A percentile compares a stretch with the other conserved stretches of the same genome.
Evolutionary conservation across 768 basidiomycete genomes (phyloP).

Genomic region (Lyophyllum decastes): DNA sequence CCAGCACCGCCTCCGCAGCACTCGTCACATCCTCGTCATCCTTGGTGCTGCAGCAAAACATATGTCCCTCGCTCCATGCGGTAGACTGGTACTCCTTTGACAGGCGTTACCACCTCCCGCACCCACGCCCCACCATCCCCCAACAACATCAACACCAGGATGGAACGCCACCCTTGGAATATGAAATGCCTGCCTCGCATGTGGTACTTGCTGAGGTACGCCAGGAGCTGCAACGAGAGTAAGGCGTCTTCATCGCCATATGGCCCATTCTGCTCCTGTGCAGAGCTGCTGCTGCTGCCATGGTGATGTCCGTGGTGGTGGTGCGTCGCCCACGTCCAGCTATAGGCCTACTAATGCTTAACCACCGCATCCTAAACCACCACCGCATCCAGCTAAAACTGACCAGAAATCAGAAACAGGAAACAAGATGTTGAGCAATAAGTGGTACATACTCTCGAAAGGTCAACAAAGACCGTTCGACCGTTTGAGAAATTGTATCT

Average conservation of each 20-base stretch:
- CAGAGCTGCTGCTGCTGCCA: background rate
- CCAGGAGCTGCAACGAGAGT: conserved; percentile 86
- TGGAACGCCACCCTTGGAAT: conserved; percentile 83
- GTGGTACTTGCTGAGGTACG: conserved; percentile 97
- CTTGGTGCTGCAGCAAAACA: conserved; percentile 88
- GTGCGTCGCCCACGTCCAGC: too few species aligned
- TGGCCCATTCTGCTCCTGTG: conserved; percentile 51
- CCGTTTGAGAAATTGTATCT: too few species aligned
- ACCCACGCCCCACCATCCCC: conserved; percentile 32
- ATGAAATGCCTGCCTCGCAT: conserved; percentile 95
- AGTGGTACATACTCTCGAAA: too few species aligned
- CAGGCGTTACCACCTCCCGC: conserved; percentile 21
- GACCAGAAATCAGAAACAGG: too few species aligned
- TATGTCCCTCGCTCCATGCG: conserved; percentile 95
- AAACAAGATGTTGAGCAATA: too few species aligned
- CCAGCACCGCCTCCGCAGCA: too few species aligned
- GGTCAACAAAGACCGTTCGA: too few species aligned
- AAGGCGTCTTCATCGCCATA: conserved; percentile 96
- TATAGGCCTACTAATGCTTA: too few species aligned
- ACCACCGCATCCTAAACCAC: too few species aligned
- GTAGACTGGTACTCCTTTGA: conserved; percentile 93
- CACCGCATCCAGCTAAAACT: too few species aligned
- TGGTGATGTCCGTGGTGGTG: conserved; percentile 32
- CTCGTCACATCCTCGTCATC: conserved; percentile 43
- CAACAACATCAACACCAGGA: conserved; percentile 53